These are phyloP conservation scores for Tetrapyrgos nigripes DNA, from an alignment of 1,284 basidiomycete genomes.

Conservation along the genomic window DNA sequence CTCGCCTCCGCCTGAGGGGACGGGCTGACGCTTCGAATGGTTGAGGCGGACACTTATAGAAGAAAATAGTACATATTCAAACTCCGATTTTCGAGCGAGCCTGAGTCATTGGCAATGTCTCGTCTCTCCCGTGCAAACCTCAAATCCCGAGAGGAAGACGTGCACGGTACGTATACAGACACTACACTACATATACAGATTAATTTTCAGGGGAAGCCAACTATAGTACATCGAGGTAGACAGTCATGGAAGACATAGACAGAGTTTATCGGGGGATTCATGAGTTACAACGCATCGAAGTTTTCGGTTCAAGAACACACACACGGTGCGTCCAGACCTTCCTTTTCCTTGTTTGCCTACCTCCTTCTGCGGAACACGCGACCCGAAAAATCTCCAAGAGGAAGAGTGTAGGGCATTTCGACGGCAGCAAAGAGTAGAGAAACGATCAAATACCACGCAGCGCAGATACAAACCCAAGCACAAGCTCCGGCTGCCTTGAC, in stretches of 20 bases:
- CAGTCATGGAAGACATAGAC: too few species aligned
- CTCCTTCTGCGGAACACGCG: too few species aligned
- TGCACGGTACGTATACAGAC: too few species aligned
- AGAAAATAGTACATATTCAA: slow-evolving; percentile 29
- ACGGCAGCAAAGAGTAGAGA: slow-evolving; percentile 22
- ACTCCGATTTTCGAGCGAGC: slow-evolving; percentile 18
- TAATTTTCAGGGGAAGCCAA: too few species aligned
- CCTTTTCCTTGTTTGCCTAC: too few species aligned
- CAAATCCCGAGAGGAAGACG: slow-evolving; percentile 65
- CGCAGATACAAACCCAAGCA: slow-evolving; percentile 19
- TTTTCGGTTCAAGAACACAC: too few species aligned
- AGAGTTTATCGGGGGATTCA: too few species aligned
- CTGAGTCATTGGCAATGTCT: slow-evolving; percentile 43
- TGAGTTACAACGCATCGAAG: too few species aligned
- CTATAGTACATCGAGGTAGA: too few species aligned
- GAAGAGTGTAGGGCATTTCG: slow-evolving; percentile 24
- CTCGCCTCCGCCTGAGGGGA: background rate
- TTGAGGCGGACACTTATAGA: slow-evolving; percentile 51
- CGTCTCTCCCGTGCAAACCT: slow-evolving; percentile 63
- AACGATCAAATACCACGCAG: slow-evolving; percentile 20
- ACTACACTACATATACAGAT: too few species aligned
- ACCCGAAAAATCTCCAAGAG: slow-evolving; percentile 25
- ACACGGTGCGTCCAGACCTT: too few species aligned
- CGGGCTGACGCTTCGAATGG: slow-evolving; percentile 44
- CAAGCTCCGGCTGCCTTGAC: slow-evolving; percentile 25